Base-by-base conservation (phyloP, 2,329 filamentous ascomycete species). In the Cladosporium sp. region DNA sequence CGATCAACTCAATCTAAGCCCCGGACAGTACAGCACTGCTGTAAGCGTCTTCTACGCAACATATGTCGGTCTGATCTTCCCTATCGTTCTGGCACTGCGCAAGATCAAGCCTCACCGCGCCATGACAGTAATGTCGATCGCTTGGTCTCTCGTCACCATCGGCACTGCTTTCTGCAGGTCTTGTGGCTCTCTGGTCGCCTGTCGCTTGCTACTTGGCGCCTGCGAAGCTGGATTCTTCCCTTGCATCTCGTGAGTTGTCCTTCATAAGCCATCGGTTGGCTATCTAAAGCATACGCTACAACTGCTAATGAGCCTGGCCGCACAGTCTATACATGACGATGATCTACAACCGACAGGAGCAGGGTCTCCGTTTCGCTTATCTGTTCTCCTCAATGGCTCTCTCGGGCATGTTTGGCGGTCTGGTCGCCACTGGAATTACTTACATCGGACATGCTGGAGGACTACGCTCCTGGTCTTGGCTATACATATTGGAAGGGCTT, bases 401-500 rank as follows among this genome's bases (percentile, higher is more conserved):
- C 22, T 75, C 75, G 50, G 77, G 70, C 45, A 79, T 80, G 1
- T 83, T 83, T 62, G 79, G 78, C 13, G 79, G 77, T 20, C 70
- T 83, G 32, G 80, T 83, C 51, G 79, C 78, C 6, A 80, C 80
- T 3, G 78, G 87, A 6, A 88, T 91, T 56, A 85, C 82, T 0
- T 50, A 50, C 17, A 50, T 50, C n/a, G 47, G 47, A 37, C 19
- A 20, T 24, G 28, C 69, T 70, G 20, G 75, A 74, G 28, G 67
- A 75, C 25, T 72, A 73, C 6, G 74, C 73, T 10, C 66, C 6
- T 72, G 70, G 70, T 65, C 66, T 42, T 71, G 68, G 69, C 62
- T 70, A 5, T 69, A 67, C 55, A 67, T 69, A 9, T 67, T 70
- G 42, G 69, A 70, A 57, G 66, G 65, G 9, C 49, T 68, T 42